These are phyloP conservation scores for Malus sieversii DNA, from an alignment of 306 rosid species.

Conservation along the genomic window DNA sequence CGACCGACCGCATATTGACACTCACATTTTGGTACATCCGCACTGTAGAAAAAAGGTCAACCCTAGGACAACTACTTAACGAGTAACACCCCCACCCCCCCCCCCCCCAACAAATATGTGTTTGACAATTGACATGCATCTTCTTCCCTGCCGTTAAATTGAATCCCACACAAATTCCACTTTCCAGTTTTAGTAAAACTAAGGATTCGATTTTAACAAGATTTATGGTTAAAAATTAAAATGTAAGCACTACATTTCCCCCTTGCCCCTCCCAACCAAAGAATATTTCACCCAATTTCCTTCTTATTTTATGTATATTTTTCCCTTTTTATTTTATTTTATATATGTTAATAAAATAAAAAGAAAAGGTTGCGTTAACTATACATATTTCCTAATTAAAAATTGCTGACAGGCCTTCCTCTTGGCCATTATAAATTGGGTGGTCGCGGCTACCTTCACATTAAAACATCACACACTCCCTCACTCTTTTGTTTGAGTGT, in stretches of 20 bases:
- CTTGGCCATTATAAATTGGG: background rate
- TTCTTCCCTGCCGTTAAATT: background rate
- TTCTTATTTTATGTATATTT: background rate
- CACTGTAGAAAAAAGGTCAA: background rate
- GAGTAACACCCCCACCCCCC: background rate
- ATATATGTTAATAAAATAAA: too few species aligned
- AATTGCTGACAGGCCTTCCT: background rate
- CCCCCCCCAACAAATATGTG: background rate
- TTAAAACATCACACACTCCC: background rate
- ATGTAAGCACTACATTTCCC: background rate
- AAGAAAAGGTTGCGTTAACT: background rate
- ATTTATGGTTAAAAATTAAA: background rate
- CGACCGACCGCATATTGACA: too few species aligned
- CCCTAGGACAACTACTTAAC: background rate
- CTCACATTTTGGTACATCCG: too few species aligned
- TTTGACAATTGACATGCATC: background rate
- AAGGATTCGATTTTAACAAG: background rate
- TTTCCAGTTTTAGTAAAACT: background rate
- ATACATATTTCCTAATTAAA: background rate
- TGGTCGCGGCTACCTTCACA: background rate
- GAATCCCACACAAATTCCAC: background rate
- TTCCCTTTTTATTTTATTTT: too few species aligned
- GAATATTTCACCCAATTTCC: background rate
- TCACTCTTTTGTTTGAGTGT: background rate
- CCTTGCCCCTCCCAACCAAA: background rate